phyloP scores from a whole-genome alignment of 495 filamentous ascomycete genomes.

The Hypoxylon perforatum region DNA sequence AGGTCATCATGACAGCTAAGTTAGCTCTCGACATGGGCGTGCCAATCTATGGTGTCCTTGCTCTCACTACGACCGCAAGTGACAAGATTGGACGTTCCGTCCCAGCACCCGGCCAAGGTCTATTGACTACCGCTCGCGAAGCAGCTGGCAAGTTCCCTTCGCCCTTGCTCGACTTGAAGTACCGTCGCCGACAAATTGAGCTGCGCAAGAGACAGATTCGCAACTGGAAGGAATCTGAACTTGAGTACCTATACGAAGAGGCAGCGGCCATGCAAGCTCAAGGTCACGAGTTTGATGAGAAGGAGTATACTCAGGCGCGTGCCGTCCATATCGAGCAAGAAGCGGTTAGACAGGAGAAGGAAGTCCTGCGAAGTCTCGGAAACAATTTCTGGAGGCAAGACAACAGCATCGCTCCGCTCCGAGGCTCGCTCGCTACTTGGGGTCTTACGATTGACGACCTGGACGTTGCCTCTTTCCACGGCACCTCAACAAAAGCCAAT shows the following conservation, averaged over 20 bases:
- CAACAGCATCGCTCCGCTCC: slow-evolving; percentile 89
- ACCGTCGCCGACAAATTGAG: slow-evolving; percentile 93
- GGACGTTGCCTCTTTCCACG: slow-evolving; percentile 95
- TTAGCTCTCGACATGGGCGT: slow-evolving; percentile 98
- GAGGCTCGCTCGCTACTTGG: slow-evolving; percentile 96
- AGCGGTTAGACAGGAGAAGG: slow-evolving; percentile 88
- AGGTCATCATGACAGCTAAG: slow-evolving; percentile 97
- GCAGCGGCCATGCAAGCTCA: slow-evolving; percentile 89
- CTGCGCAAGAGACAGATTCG: slow-evolving; percentile 91
- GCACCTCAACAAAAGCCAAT: slow-evolving; percentile 97
- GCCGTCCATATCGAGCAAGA: slow-evolving; percentile 89
- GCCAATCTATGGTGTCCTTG: slow-evolving; percentile 95
- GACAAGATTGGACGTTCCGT: slow-evolving; percentile 99
- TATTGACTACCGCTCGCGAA: slow-evolving; percentile 97
- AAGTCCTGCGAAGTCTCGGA: slow-evolving; percentile 87
- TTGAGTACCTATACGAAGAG: slow-evolving; percentile 92
- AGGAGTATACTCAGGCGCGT: slow-evolving; percentile 87
- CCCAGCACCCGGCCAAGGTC: slow-evolving; percentile 94
- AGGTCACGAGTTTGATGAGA: slow-evolving; percentile 74
- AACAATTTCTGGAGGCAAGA: slow-evolving; percentile 99
- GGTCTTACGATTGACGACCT: slow-evolving; percentile 97
- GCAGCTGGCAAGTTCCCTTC: slow-evolving; percentile 90
- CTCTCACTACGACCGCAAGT: slow-evolving; percentile 94
- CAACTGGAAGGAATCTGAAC: slow-evolving; percentile 94
- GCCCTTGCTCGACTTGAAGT: slow-evolving; percentile 94